Percentiles rank a stretch among this genome's conserved stretches.
Conservation (phyloP, 2,329 filamentous ascomycete genomes). For the Fusarium sp. region DNA sequence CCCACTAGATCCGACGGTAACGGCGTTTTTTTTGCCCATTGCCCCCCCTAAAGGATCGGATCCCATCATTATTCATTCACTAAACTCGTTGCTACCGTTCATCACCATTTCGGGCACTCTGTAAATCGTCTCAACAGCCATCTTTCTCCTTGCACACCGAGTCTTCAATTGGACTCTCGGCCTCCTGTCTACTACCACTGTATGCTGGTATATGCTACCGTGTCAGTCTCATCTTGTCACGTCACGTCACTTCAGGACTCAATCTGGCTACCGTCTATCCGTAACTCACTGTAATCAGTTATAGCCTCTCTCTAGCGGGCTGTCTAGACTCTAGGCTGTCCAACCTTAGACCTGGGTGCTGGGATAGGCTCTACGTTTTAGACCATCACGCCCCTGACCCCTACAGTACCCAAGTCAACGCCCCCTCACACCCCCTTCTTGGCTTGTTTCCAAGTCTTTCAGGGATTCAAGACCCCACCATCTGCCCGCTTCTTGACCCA, state of each 20-base stretch:
- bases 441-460: conserved; percentile 46
- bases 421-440: conserved; percentile 37
- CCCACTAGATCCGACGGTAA: conserved; percentile 34
- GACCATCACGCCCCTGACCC: conserved; percentile 30
- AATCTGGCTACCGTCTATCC: conserved; percentile 32
- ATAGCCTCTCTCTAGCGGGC: conserved; percentile 13
- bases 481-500: conserved; percentile 42
- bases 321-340: neutral
- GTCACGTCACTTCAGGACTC: neutral
- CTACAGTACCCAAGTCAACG: conserved; percentile 9
- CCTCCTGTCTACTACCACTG: too few relatives aligned
- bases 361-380: conserved; percentile 16
- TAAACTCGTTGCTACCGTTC: conserved; percentile 32
- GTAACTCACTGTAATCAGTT: neutral
- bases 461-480: conserved; percentile 49
- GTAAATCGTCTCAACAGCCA: neutral
- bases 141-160: neutral
- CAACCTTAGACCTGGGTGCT: neutral
- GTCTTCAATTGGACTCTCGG: too few relatives aligned
- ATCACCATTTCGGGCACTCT: conserved; percentile 18
- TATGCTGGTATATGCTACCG: neutral
- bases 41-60: neutral
- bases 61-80: neutral
- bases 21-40: conserved; percentile 25
- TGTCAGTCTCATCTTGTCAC: conserved; percentile 1